Conservation (phyloP, 192 early-diverging fungal species). For the Coemansia sp. region DNA sequence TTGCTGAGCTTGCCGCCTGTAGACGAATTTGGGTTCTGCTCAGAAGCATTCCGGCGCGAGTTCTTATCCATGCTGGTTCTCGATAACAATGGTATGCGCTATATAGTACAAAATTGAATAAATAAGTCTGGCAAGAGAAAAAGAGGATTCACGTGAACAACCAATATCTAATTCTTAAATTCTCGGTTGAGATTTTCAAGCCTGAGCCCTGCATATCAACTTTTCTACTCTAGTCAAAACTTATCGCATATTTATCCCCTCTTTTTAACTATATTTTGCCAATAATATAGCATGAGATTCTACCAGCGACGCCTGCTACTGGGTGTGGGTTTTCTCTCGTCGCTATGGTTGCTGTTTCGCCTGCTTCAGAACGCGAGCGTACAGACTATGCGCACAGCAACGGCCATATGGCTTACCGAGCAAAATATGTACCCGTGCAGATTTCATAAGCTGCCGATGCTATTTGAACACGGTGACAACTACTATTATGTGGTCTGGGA, state of each 20-base stretch:
- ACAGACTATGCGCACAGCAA: constrained; percentile 15
- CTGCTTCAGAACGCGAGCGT: constrained; percentile 11
- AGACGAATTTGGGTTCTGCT: background rate
- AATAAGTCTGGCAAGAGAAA: background rate
- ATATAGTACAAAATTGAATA: background rate
- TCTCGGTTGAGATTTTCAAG: too few species aligned
- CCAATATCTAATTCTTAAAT: too few species aligned
- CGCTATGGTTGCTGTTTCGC: constrained; percentile 15
- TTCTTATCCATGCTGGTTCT: background rate
- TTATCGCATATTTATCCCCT: background rate
- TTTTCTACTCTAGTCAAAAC: too few species aligned
- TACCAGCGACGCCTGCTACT: constrained; percentile 34
- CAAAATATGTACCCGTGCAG: constrained; percentile 29
- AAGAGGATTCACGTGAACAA: background rate
- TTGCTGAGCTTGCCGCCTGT: background rate
- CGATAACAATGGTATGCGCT: background rate
- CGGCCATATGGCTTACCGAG: constrained; percentile 24
- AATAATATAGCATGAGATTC: constrained; percentile 14
- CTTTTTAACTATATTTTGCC: background rate
- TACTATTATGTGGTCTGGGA: constrained; percentile 54
- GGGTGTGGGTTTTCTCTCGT: background rate
- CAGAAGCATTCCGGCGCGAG: background rate
- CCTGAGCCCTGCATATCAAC: too few species aligned
- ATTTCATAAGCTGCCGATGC: constrained; percentile 36
- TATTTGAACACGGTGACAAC: constrained; percentile 42